Conservation (phyloP, 1,284 basidiomycete genomes). For the Pulveroboletus sp. region DNA sequence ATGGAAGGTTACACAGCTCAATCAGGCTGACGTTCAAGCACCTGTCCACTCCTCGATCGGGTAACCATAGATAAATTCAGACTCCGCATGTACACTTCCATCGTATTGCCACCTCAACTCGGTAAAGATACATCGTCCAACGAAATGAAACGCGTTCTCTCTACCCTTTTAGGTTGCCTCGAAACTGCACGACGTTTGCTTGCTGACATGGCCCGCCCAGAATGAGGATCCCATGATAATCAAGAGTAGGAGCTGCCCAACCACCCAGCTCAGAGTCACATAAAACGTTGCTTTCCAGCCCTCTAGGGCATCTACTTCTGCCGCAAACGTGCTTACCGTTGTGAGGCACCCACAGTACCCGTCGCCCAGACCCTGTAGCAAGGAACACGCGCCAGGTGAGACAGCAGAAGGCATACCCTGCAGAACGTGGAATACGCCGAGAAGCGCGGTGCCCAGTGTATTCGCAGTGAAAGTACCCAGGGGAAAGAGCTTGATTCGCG, state of each 20-base stretch:
- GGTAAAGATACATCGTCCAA: neutral
- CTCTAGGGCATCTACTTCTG: slow-evolving; percentile 68
- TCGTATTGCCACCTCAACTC: neutral
- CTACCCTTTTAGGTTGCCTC: slow-evolving; percentile 8
- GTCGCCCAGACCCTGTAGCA: slow-evolving; percentile 79
- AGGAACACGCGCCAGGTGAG: slow-evolving; percentile 56
- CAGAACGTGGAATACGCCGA: slow-evolving; percentile 69
- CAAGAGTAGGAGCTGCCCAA: slow-evolving; percentile 71
- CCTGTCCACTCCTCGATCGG: slow-evolving; percentile 24
- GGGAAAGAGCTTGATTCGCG: slow-evolving; percentile 61
- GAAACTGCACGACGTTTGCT: slow-evolving; percentile 40
- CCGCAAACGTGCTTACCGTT: slow-evolving; percentile 91
- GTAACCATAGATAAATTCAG: slow-evolving; percentile 24
- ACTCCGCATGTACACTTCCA: slow-evolving; percentile 24
- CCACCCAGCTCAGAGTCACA: slow-evolving; percentile 61
- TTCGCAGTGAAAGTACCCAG: slow-evolving; percentile 90
- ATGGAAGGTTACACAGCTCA: slow-evolving; percentile 35
- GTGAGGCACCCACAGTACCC: slow-evolving; percentile 96
- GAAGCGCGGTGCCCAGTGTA: slow-evolving; percentile 71
- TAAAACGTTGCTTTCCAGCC: slow-evolving; percentile 64
- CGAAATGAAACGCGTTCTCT: neutral
- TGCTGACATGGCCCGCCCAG: slow-evolving; percentile 48
- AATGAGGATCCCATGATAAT: slow-evolving; percentile 74
- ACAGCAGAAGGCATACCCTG: slow-evolving; percentile 52
- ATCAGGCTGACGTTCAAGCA: slow-evolving; percentile 19